These are phyloP conservation scores for Diaporthe ilicicola DNA, from an alignment of 2,329 filamentous ascomycete species.

Conservation along the genomic window DNA sequence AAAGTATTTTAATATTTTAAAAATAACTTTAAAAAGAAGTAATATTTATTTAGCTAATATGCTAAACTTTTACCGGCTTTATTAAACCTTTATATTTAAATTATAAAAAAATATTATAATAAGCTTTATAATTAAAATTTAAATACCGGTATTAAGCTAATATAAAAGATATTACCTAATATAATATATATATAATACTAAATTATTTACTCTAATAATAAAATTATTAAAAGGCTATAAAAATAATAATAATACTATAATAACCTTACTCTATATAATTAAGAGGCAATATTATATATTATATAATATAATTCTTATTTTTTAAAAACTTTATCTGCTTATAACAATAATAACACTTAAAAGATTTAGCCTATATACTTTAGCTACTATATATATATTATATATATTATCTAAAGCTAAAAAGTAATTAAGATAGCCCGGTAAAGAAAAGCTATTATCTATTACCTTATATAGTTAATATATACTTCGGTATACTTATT, in stretches of 20 bases:
- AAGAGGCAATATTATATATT: not conserved
- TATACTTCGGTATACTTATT: not conserved
- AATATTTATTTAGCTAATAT: not conserved
- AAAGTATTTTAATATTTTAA: not conserved
- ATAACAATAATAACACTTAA: not conserved
- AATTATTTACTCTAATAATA: not conserved
- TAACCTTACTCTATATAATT: not conserved
- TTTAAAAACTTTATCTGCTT: not conserved
- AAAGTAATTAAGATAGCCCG: not conserved
- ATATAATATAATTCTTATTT: not conserved
- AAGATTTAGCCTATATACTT: not conserved
- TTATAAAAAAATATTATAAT: not conserved
- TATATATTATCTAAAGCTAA: not conserved
- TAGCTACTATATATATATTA: not conserved
- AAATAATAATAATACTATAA: not conserved
- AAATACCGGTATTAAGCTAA: not conserved
- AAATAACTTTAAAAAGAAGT: not conserved
- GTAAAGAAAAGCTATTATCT: not conserved
- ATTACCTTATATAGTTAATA: not conserved
- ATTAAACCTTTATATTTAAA: not conserved
- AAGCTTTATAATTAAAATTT: not conserved
- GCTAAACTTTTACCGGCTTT: not conserved
- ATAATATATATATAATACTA: not conserved
- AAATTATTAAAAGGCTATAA: not conserved
- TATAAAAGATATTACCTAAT: too few species aligned